Base-by-base conservation (phyloP, 129 eudicot species). In the Ambrosia trifida region DNA sequence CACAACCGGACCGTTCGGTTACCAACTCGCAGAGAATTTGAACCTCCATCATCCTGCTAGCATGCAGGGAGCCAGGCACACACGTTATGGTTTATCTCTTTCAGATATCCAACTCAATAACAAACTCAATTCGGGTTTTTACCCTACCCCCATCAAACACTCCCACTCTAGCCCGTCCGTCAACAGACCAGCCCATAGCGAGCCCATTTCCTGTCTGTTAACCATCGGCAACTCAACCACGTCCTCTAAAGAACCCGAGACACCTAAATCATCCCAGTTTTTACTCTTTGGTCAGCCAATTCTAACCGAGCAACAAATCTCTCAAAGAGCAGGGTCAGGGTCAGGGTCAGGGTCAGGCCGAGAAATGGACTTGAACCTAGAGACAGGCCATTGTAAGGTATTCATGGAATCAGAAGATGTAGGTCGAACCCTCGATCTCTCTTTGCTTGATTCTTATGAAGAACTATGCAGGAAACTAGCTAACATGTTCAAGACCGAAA, bases 51-150 rank as follows among this genome's bases (percentile, higher is more conserved):
- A 56, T 83, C 95, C 98, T 89, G 96, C 98, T 85, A 90, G 98
- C 98, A 94, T 94, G 89, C 98, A 94, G 98, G 98, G 98, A 89
- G 98, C 98, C 98, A 94, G 98, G 98, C 98, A 94, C 82, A 83
- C 87, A 72, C 98, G 84, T 76, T 85, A 81, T 16, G 90, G 92
- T 80, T 79, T 94, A 81, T 81, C 92, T 44, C 75, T 89, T 72
- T 78, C 95, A 68, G 89, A 89, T 87, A 76, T 85, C 80, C 92
- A 89, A 78, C 68, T 84, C 63, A 83, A 83, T 69, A 86, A 51
- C 70, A 77, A 81, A 62, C 71, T 92, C 47, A 91, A 80, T 38
- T 79, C 85, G 38, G 80, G 95, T 68, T 77, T 85, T 50, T 85
- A 82, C 72, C 92, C 88, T n/a, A 62, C 81, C 56, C 12, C 47